These are phyloP conservation scores for Choiromyces venosus DNA, from an alignment of 495 filamentous ascomycete genomes.

Conservation along the genomic window DNA sequence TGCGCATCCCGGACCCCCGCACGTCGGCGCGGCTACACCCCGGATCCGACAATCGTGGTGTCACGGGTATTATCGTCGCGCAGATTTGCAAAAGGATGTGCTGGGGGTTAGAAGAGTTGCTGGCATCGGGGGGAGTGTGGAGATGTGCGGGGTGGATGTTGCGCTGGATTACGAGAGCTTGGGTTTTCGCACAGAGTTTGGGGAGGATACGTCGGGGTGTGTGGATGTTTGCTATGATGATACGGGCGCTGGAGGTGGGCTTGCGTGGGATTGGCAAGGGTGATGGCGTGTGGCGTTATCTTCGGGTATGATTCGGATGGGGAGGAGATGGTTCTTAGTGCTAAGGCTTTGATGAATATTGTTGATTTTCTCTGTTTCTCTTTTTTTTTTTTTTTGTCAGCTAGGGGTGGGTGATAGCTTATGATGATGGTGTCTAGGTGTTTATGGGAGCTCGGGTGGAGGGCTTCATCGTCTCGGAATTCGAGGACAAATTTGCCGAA, in stretches of 20 bases:
- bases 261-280: slow-evolving; percentile 55
- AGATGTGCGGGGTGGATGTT: slow-evolving; percentile 59
- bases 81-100: slow-evolving; percentile 58
- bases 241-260: slow-evolving; percentile 63
- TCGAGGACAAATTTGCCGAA: slow-evolving; percentile 43
- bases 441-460: slow-evolving; percentile 51
- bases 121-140: slow-evolving; percentile 59
- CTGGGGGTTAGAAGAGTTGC: slow-evolving; percentile 54
- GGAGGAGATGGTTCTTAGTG: slow-evolving; percentile 40
- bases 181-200: slow-evolving; percentile 54
- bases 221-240: slow-evolving; percentile 69
- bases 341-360: slow-evolving; percentile 51
- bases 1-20: no score
- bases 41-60: slow-evolving; percentile 39
- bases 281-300: slow-evolving; percentile 59
- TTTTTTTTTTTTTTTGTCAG: background rate
- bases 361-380: background rate
- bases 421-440: slow-evolving; percentile 36
- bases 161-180: slow-evolving; percentile 63
- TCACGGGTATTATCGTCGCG: slow-evolving; percentile 59
- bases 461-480: slow-evolving; percentile 62
- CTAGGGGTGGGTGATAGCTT: background rate
- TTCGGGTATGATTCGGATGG: slow-evolving; percentile 49
- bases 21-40: slow-evolving; percentile 53
- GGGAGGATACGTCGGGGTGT: slow-evolving; percentile 55